Evolutionary conservation across 495 filamentous ascomycete species (phyloP).

Genomic region (Penicillium herquei): DNA sequence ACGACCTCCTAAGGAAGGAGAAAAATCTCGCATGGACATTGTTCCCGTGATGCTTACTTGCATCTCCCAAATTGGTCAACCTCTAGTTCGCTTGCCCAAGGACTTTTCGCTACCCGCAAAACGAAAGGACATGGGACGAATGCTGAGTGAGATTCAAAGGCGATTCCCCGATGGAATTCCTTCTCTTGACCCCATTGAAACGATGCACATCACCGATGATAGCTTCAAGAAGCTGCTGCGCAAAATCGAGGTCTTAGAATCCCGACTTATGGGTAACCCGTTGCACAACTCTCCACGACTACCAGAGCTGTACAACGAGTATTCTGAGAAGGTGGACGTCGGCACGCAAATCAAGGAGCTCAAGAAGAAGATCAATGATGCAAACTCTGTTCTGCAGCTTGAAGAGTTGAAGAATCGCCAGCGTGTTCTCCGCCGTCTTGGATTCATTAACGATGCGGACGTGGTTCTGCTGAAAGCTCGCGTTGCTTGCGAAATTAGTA

Average conservation of each 20-base stretch:
- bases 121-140: slow-evolving; percentile 62
- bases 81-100: slow-evolving; percentile 66
- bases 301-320: slow-evolving; percentile 77
- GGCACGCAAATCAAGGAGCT: slow-evolving; percentile 74
- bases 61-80: slow-evolving; percentile 65
- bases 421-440: slow-evolving; percentile 91
- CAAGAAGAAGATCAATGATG: slow-evolving; percentile 82
- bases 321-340: slow-evolving; percentile 74
- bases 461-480: slow-evolving; percentile 94
- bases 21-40: slow-evolving; percentile 73
- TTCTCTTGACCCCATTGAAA: slow-evolving; percentile 85
- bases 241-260: slow-evolving; percentile 96
- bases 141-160: slow-evolving; percentile 69
- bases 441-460: slow-evolving; percentile 91
- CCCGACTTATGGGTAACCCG: slow-evolving; percentile 82
- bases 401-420: slow-evolving; percentile 96
- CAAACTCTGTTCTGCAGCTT: slow-evolving; percentile 81
- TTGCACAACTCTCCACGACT: slow-evolving; percentile 85
- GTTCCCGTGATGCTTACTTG: slow-evolving; percentile 84
- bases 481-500: slow-evolving; percentile 96
- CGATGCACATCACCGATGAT: slow-evolving; percentile 90
- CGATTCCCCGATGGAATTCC: slow-evolving; percentile 94
- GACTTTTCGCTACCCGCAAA: slow-evolving; percentile 63
- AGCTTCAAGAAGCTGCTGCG: slow-evolving; percentile 88
- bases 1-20: slow-evolving; percentile 60